phyloP scores from a whole-genome alignment of 2,329 filamentous ascomycete species.

The Thermoascus crustaceus region DNA sequence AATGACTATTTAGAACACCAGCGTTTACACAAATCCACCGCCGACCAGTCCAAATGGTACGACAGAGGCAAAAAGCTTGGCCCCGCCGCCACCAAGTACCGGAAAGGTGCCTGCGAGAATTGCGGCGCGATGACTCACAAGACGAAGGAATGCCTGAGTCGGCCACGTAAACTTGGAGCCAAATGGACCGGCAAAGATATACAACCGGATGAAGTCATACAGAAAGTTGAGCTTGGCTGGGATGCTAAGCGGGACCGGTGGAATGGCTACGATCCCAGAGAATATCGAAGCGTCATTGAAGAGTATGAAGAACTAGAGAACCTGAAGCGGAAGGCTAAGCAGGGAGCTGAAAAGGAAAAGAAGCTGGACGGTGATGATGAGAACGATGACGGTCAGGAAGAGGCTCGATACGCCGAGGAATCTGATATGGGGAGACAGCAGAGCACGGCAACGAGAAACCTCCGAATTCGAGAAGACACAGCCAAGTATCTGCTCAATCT shows the following conservation, averaged over 20 bases:
- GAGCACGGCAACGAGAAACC: conserved; percentile 79
- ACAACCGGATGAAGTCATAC: conserved; percentile 78
- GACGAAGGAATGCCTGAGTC: conserved; percentile 82
- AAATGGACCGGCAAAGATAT: conserved; percentile 91
- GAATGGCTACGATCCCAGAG: conserved; percentile 91
- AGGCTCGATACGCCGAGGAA: conserved; percentile 75
- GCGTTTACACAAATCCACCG: conserved; percentile 63
- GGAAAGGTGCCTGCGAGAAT: conserved; percentile 97
- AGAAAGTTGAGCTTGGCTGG: conserved; percentile 83
- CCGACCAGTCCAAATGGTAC: conserved; percentile 77
- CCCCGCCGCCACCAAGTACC: conserved; percentile 88
- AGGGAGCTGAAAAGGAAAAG: conserved; percentile 42
- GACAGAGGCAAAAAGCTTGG: conserved; percentile 77
- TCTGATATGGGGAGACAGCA: conserved; percentile 95
- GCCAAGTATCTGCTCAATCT: conserved; percentile 94
- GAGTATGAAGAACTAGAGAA: conserved; percentile 83
- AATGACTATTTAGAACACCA: conserved; percentile 96
- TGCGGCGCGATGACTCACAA: conserved; percentile 97
- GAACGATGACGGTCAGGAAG: conserved; percentile 30
- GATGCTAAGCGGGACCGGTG: conserved; percentile 96
- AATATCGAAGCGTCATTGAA: conserved; percentile 80
- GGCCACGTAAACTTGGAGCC: conserved; percentile 81
- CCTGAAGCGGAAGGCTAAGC: conserved; percentile 51
- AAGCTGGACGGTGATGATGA: conserved; percentile 52
- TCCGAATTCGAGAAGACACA: conserved; percentile 90